Conservation (phyloP, 2,329 filamentous ascomycete species). For the Fusarium sp. region DNA sequence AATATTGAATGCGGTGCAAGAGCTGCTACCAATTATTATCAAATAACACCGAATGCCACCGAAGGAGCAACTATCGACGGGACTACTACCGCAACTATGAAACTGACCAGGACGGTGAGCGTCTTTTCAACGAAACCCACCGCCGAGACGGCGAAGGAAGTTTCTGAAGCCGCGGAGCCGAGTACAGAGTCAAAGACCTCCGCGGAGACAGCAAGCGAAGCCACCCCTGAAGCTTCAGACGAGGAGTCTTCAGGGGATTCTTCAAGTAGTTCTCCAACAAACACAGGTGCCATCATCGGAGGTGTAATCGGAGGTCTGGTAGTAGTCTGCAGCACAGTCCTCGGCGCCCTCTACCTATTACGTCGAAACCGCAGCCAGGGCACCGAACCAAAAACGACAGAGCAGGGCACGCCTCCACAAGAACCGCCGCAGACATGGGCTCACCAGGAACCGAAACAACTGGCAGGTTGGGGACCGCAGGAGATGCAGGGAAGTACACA, state of each 20-base stretch:
- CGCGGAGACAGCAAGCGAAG: constrained; percentile 1
- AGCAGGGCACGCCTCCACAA: not conserved
- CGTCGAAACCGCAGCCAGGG: not conserved
- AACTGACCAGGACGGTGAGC: not conserved
- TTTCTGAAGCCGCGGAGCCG: not conserved
- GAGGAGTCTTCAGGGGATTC: not conserved
- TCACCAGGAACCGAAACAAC: not conserved
- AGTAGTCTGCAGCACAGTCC: constrained; percentile 47
- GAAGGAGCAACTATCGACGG: not conserved
- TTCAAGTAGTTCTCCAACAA: constrained; percentile 23
- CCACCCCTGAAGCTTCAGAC: not conserved
- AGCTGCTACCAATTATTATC: constrained; percentile 42
- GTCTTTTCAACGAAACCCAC: not conserved
- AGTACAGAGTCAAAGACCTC: constrained; percentile 6
- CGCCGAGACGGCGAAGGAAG: not conserved
- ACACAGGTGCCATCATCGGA: constrained; percentile 49
- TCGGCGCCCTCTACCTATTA: constrained; percentile 19
- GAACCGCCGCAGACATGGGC: not conserved
- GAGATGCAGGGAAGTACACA: not conserved
- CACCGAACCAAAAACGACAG: not conserved
- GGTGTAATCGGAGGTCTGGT: constrained; percentile 51
- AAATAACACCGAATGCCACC: constrained; percentile 28
- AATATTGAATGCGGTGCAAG: constrained; percentile 51
- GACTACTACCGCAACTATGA: not conserved
- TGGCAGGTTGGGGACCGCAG: not conserved